Percentiles rank a stretch among this genome's conserved stretches.
These are phyloP conservation scores for Ophioceras dolichostomum DNA, from an alignment of 2,329 filamentous ascomycete genomes.

Conservation along the genomic window DNA sequence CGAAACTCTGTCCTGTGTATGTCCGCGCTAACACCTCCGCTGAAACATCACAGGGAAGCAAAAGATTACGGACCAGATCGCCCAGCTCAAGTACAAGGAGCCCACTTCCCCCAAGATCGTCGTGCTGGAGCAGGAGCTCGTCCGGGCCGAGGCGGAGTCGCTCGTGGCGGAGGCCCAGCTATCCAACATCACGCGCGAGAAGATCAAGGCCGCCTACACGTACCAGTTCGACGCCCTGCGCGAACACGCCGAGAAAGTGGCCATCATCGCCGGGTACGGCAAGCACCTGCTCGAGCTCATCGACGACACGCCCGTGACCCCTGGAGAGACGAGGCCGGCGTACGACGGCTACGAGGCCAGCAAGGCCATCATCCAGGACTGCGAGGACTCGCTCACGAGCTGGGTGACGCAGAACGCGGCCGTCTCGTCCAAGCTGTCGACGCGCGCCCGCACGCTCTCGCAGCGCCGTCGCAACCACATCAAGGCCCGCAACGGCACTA, in stretches of 20 bases:
- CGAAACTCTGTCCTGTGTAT: too few species aligned
- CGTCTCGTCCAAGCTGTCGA: slow-evolving; percentile 77
- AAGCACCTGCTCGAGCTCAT: slow-evolving; percentile 97
- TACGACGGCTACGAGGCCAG: slow-evolving; percentile 98
- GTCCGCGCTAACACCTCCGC: slow-evolving; percentile 5
- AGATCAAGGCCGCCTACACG: slow-evolving; percentile 94
- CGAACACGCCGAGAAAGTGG: slow-evolving; percentile 96
- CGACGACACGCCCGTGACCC: slow-evolving; percentile 93
- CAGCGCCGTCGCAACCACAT: slow-evolving; percentile 70
- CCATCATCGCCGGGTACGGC: slow-evolving; percentile 93
- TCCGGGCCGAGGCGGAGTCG: slow-evolving; percentile 97
- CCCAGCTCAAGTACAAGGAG: slow-evolving; percentile 99
- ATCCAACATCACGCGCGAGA: slow-evolving; percentile 98
- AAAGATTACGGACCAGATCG: slow-evolving; percentile 98
- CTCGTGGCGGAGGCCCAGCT: slow-evolving; percentile 95
- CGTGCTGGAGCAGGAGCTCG: slow-evolving; percentile 94
- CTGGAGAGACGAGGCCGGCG: slow-evolving; percentile 86
- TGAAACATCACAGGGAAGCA: slow-evolving; percentile 74
- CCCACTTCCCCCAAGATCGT: slow-evolving; percentile 96
- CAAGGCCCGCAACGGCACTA: slow-evolving; percentile 44
- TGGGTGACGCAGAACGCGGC: slow-evolving; percentile 89
- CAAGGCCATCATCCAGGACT: slow-evolving; percentile 99
- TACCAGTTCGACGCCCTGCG: slow-evolving; percentile 97
- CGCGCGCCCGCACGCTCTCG: slow-evolving; percentile 75
- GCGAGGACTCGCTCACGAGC: slow-evolving; percentile 92